Percentiles rank a stretch among this genome's conserved stretches.
These are phyloP conservation scores for Blastobotrys malaysiensis DNA, from an alignment of 1,139 yeast genomes.

Conservation along the genomic window DNA sequence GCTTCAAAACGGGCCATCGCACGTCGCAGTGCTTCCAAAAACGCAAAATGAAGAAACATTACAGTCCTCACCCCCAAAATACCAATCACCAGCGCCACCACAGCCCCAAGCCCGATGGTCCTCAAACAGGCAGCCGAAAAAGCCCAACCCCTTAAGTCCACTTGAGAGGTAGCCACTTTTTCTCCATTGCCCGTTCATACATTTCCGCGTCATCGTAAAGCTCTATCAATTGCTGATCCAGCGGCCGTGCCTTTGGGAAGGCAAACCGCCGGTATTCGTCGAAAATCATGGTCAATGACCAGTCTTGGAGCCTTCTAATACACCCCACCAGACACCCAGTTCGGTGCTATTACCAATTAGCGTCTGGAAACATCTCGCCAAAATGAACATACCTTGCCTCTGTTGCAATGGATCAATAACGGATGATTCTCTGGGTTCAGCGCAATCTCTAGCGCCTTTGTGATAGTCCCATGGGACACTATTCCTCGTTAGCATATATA, in stretches of 20 bases:
- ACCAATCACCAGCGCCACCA: background rate
- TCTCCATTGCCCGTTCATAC: slow-evolving; percentile 45
- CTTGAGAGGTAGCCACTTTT: slow-evolving; percentile 57
- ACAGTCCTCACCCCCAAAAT: background rate
- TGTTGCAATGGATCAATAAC: slow-evolving; percentile 82
- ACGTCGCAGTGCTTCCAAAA: background rate
- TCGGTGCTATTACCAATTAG: slow-evolving; percentile 46
- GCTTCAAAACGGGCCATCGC: slow-evolving; percentile 1
- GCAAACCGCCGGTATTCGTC: slow-evolving; percentile 94
- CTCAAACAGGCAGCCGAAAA: background rate
- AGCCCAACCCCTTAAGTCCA: slow-evolving; percentile 46
- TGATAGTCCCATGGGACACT: slow-evolving; percentile 67
- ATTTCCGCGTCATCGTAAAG: slow-evolving; percentile 67
- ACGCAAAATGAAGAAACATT: background rate
- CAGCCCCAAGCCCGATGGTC: background rate
- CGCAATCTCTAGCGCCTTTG: slow-evolving; percentile 76
- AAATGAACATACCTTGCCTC: slow-evolving; percentile 53
- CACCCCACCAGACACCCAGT: slow-evolving; percentile 97
- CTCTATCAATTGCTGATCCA: slow-evolving; percentile 94
- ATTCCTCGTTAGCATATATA: background rate
- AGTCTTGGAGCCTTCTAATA: slow-evolving; percentile 74
- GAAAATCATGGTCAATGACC: slow-evolving; percentile 90
- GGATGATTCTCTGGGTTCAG: slow-evolving; percentile 86
- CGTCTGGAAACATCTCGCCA: background rate
- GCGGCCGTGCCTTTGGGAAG: slow-evolving; percentile 88